Percentiles rank a stretch among this genome's conserved stretches.
phyloP scores from a whole-genome alignment of 306 rosid species.

The Quercus gilva region DNA sequence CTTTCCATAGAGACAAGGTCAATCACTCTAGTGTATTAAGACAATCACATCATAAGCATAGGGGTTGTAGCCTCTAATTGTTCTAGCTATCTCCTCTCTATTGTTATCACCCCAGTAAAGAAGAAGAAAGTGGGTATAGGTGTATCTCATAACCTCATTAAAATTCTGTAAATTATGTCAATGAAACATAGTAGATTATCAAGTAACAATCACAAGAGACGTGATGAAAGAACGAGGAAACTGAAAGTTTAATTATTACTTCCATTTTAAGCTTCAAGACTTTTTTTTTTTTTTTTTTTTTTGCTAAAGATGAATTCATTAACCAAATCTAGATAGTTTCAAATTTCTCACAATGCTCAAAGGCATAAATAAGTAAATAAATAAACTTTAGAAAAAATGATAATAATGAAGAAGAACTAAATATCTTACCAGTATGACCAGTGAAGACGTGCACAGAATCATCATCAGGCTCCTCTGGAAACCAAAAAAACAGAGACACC shows the following conservation, averaged over 20 bases:
- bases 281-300: no score
- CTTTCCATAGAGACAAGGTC: neutral
- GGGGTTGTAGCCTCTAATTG: no score
- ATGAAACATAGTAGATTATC: no score
- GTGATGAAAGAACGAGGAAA: no score
- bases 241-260: no score
- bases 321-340: no score
- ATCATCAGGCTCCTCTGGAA: conserved; percentile 72
- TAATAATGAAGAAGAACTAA: neutral
- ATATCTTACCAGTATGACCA: conserved; percentile 66
- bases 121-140: neutral
- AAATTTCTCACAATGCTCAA: no score
- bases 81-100: no score
- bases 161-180: neutral
- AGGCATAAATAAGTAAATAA: neutral
- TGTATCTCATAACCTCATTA: neutral
- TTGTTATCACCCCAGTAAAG: neutral
- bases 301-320: no score
- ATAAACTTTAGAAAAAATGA: neutral
- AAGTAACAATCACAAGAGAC: no score
- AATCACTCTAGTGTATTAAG: neutral
- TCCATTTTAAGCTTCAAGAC: no score
- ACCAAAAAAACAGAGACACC: conserved; percentile 14
- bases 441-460: conserved; percentile 75
- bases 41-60: no score